phyloP scores from a whole-genome alignment of 805 yeast genomes.

The Phaffomyces opuntiae region DNA sequence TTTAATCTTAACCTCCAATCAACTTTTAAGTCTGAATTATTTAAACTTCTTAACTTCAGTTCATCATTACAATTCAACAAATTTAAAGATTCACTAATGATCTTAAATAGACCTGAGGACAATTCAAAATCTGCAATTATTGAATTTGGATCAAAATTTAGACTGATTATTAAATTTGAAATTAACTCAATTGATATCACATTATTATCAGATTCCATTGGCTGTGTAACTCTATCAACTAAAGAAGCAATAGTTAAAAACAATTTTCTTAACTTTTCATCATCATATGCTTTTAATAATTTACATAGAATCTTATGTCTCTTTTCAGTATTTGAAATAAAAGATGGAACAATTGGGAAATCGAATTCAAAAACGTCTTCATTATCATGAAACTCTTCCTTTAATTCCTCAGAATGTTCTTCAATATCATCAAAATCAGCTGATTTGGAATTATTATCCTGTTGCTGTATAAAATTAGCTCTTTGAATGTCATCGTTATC shows the following conservation, averaged over 20 bases:
- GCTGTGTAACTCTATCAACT: slow-evolving; percentile 64
- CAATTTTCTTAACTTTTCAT: slow-evolving; percentile 9
- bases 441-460: background rate
- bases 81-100: slow-evolving; percentile 31
- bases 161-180: slow-evolving; percentile 39
- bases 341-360: slow-evolving; percentile 15
- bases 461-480: background rate
- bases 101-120: slow-evolving; percentile 24
- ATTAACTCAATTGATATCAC: slow-evolving; percentile 51
- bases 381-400: slow-evolving; percentile 7
- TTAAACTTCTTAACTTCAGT: slow-evolving; percentile 30
- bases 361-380: slow-evolving; percentile 28
- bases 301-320: slow-evolving; percentile 26
- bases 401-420: slow-evolving; percentile 6
- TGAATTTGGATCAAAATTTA: slow-evolving; percentile 23
- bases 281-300: slow-evolving; percentile 19
- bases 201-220: slow-evolving; percentile 48
- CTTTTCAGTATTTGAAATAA: slow-evolving; percentile 21
- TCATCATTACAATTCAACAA: slow-evolving; percentile 38
- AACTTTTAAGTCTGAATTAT: slow-evolving; percentile 30
- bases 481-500: slow-evolving; percentile 2
- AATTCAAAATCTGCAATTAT: slow-evolving; percentile 29
- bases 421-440: background rate
- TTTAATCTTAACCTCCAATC: slow-evolving; percentile 27
- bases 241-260: slow-evolving; percentile 29